phyloP scores from a whole-genome alignment of 1,139 yeast genomes.

The Magnusiomyces sp. region DNA sequence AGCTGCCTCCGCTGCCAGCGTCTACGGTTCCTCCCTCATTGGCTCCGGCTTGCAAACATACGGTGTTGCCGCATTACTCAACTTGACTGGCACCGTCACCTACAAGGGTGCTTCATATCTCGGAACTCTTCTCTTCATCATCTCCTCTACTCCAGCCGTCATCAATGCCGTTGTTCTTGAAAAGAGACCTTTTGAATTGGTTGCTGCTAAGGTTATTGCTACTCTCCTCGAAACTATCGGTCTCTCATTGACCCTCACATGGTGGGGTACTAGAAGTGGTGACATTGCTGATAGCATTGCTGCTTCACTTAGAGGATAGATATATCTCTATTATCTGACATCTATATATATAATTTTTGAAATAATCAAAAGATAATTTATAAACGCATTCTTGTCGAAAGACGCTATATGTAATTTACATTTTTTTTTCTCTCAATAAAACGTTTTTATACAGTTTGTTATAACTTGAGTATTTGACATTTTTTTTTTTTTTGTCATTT shows the following conservation, averaged over 20 bases:
- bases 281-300: too few relatives aligned
- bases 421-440: background rate
- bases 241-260: slow-evolving; percentile 32
- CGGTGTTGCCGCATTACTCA: slow-evolving; percentile 35
- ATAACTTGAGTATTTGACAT: too few relatives aligned
- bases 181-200: slow-evolving; percentile 31
- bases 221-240: slow-evolving; percentile 38
- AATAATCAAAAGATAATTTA: background rate
- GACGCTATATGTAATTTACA: background rate
- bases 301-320: too few relatives aligned
- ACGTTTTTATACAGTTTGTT: too few relatives aligned
- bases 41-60: slow-evolving; percentile 36
- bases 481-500: too few relatives aligned
- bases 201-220: slow-evolving; percentile 30
- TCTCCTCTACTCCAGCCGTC: slow-evolving; percentile 32
- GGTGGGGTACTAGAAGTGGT: slow-evolving; percentile 27
- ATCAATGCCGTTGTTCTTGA: slow-evolving; percentile 31
- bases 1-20: slow-evolving; percentile 31
- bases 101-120: slow-evolving; percentile 36
- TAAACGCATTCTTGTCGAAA: too few relatives aligned
- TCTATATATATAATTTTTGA: background rate
- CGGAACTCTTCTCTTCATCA: slow-evolving; percentile 35
- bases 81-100: slow-evolving; percentile 33
- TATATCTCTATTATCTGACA: slow-evolving; percentile 6
- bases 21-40: slow-evolving; percentile 31